These are phyloP conservation scores for Boechera stricta DNA, from an alignment of 345 rosid species.

Conservation along the genomic window DNA sequence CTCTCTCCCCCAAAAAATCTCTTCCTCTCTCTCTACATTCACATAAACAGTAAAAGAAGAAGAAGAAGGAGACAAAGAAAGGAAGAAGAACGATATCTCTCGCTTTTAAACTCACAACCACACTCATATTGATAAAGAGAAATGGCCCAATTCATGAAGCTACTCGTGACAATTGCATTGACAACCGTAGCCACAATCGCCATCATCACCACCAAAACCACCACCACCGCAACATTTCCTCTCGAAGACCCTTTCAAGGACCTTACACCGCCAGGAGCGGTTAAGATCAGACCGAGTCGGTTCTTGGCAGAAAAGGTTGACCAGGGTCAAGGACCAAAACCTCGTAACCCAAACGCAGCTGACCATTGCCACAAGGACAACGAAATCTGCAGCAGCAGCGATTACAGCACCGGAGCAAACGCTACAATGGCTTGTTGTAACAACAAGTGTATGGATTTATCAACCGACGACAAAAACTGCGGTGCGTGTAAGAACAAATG, in stretches of 20 bases:
- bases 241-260: slow-evolving; percentile 8
- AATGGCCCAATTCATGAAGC: slow-evolving; percentile 52
- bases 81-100: slow-evolving; percentile 27
- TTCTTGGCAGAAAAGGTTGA: slow-evolving; percentile 54
- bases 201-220: slow-evolving; percentile 48
- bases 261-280: slow-evolving; percentile 15
- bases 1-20: slow-evolving; percentile 6
- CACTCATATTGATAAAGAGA: background rate
- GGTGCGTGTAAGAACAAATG: slow-evolving; percentile 80
- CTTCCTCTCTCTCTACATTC: slow-evolving; percentile 32
- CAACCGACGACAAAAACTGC: slow-evolving; percentile 59
- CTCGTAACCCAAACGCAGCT: slow-evolving; percentile 68
- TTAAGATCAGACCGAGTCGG: slow-evolving; percentile 58
- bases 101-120: background rate
- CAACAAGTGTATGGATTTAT: slow-evolving; percentile 75
- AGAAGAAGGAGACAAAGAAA: slow-evolving; percentile 22
- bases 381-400: slow-evolving; percentile 45
- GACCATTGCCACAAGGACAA: slow-evolving; percentile 65
- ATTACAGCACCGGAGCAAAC: slow-evolving; percentile 44
- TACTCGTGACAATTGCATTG: slow-evolving; percentile 50
- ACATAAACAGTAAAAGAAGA: slow-evolving; percentile 20
- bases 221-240: slow-evolving; percentile 29
- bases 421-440: slow-evolving; percentile 63
- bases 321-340: slow-evolving; percentile 27
- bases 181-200: slow-evolving; percentile 55